Evolutionary conservation across 1,284 basidiomycete genomes (phyloP), one percentile per base, ranked within the genome.

Genomic region (Gymnopus androsaceus): DNA sequence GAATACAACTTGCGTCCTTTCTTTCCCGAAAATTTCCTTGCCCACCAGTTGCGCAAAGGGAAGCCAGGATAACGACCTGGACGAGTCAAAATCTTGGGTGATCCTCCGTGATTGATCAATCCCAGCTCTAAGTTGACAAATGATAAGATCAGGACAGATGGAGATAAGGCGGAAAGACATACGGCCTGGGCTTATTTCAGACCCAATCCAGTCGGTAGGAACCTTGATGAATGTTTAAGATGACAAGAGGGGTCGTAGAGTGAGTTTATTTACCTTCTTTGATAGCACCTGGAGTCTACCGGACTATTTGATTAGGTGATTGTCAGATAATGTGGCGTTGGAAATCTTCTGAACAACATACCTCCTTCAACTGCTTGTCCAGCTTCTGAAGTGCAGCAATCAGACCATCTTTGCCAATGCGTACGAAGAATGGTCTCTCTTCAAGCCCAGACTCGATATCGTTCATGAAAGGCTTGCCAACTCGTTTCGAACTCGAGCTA

Each of bases 21-120:
- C 3, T 81, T 85, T 23, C 88, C 89, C 56, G 69, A 64, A 81
- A 82, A 92, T 15, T 73, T 69, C 14, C 89, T 76, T 5, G 88
- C 88, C 87, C 88, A 92, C 89, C 90, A 91, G 61, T 91, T 91
- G 9, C 87, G 77, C 46, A 90, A 74, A 15, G 88, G 88, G 67
- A 84, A 85, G 0, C 81, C 76, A 9, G 90, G 88, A 63, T 92
- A 92, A 14, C 87, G 83, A 30, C 90, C 90, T 2, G 90, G 84
- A 51, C 75, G 77, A 3, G 80, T 84, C 42, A 92, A 67, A 38
- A 92, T 65, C 69, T 89, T 90, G 14, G 89, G 90, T 41, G 83
- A 75, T 50, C 88, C 90, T 74, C 89, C 89, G 66, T 91, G 88
- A 65, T 85, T 89, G 59, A 90, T 83, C 19, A 90, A 70, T 7